These are phyloP conservation scores for Ceratocystis smalleyi DNA, from an alignment of 2,329 filamentous ascomycete species.

Conservation along the genomic window DNA sequence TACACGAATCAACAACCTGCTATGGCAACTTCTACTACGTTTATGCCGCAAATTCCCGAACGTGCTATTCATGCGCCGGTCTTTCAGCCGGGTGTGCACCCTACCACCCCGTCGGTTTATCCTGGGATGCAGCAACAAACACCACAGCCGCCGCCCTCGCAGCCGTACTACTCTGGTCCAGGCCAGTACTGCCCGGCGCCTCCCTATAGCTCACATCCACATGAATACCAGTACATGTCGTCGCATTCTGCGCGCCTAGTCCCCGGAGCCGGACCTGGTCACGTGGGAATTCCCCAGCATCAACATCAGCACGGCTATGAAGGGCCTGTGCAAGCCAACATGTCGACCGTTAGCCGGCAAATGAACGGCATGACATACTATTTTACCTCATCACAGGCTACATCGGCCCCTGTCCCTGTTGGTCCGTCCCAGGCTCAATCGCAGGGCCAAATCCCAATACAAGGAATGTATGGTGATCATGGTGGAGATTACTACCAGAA, in stretches of 20 bases:
- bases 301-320: not conserved
- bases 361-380: conserved; percentile 95
- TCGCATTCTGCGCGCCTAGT: conserved; percentile 23
- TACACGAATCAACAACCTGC: not conserved
- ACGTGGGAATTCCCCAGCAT: conserved; percentile 21
- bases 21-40: not conserved
- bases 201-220: conserved; percentile 22
- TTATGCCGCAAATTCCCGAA: conserved; percentile 82
- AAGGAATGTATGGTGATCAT: not conserved
- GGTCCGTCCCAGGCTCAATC: not conserved
- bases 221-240: conserved; percentile 14
- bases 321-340: not conserved
- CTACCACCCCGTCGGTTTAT: conserved; percentile 38
- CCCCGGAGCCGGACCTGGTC: conserved; percentile 24
- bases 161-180: not conserved
- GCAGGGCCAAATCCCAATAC: not conserved
- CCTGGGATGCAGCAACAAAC: conserved; percentile 30
- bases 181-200: not conserved
- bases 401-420: not conserved
- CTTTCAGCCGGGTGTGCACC: conserved; percentile 48
- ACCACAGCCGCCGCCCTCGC: not conserved
- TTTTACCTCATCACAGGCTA: conserved; percentile 29
- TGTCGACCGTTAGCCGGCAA: conserved; percentile 53
- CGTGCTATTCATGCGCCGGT: conserved; percentile 78
- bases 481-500: not conserved